Evolutionary conservation across 176 grass and related monocot genomes (phyloP), one percentile per base, ranked within the genome.

Genomic region (Leersia perrieri): DNA sequence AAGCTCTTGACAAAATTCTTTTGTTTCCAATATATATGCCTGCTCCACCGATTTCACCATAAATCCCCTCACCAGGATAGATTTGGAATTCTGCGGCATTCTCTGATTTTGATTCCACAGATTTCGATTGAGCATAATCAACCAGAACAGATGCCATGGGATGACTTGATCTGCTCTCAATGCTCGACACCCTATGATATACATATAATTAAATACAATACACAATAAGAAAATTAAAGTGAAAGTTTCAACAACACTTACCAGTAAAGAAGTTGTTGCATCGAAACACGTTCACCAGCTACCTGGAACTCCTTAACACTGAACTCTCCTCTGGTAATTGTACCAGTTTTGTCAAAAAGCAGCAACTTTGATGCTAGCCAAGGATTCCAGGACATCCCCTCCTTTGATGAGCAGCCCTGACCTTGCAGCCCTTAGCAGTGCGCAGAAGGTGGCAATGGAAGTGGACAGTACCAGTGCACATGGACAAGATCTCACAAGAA

Each of bases 291-390:
- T 38, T 36, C 75, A 2, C 73, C 73, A 22, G 90, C 70, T 11
- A 80, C 53, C 22, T 73, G 70, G 55, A 99, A 91, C 75, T 96
- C 90, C 32, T 83, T 80, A 10, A 99, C 93, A 62, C 62, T 77
- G 60, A 99, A 99, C 65, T 96, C 97, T 38, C 93, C 97, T 86
- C 87, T 93, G 44, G 92, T 99, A 30, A 99, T 89, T 41, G 97
- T 99, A 49, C 97, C 92, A 6, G 93, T 99, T 86, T 99, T 99
- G 63, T 99, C 97, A 32, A 99, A n/a, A 95, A 29, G 93, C 93
- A 1, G 90, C 92, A 55, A 96, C 85, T 72, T 89, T 93, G 41
- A 91, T 85, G 14, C 33, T 82, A 2, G 93, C 86, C 66, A 99
- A 40, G 67, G 80, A 82, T 93, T 99, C 97, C 30, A 99, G 91